Evolutionary conservation across 768 basidiomycete species (phyloP).

Genomic region (Termitomyces sp.): DNA sequence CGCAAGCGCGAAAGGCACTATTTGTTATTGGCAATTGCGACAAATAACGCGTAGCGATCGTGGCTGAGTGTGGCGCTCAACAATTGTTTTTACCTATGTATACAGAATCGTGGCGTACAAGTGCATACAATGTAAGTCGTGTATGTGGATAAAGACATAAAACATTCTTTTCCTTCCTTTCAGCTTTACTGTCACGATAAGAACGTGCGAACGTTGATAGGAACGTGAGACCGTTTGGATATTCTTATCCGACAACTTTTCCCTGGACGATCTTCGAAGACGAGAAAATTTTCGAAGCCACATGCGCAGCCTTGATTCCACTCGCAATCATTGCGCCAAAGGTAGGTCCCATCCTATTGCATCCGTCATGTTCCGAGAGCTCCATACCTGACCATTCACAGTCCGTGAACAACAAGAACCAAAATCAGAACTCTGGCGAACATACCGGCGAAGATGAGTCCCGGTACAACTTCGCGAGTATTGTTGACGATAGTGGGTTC

Average conservation of each 20-base stretch:
- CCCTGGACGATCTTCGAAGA: slow-evolving; percentile 46
- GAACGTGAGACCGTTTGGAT: not conserved
- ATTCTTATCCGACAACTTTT: slow-evolving; percentile 40
- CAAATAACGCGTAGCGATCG: slow-evolving; percentile 7
- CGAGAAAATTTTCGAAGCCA: slow-evolving; percentile 52
- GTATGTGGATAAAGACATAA: not conserved
- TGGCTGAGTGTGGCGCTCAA: not conserved
- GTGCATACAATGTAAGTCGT: not conserved
- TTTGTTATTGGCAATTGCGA: not conserved
- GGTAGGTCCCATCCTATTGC: slow-evolving; percentile 73
- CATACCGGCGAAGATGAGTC: slow-evolving; percentile 68
- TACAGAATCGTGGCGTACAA: not conserved
- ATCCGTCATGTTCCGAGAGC: slow-evolving; percentile 75
- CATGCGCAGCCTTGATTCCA: slow-evolving; percentile 67
- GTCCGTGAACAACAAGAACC: not conserved
- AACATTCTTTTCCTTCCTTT: not conserved
- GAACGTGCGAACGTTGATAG: not conserved
- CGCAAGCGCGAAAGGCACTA: not conserved
- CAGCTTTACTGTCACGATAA: not conserved
- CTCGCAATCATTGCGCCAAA: slow-evolving; percentile 80
- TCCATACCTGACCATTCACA: slow-evolving; percentile 62
- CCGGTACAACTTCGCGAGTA: slow-evolving; percentile 72
- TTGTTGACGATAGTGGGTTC: slow-evolving; percentile 77
- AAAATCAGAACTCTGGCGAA: slow-evolving; percentile 6
- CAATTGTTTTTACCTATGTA: not conserved